These are phyloP conservation scores for Chlorella vulgaris DNA, from an alignment of 139 green algal genomes.

Conservation along the genomic window DNA sequence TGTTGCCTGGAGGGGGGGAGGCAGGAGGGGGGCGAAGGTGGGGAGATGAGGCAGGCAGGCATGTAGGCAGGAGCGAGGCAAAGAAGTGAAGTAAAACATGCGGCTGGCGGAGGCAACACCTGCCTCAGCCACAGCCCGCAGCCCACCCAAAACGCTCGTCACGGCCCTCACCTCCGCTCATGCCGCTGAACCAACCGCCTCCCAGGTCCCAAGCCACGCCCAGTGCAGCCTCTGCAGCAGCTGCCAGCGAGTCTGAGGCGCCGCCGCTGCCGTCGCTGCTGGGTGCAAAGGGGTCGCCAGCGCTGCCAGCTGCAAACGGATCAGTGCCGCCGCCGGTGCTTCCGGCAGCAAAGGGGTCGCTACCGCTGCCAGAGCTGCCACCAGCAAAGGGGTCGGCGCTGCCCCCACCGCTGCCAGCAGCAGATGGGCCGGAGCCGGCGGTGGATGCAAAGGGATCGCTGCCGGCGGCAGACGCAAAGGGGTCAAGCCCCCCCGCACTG, in stretches of 20 bases:
- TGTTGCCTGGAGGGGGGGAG: conserved; percentile 50
- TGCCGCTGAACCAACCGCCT: conserved; percentile 58
- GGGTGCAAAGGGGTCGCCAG: background rate
- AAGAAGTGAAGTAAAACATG: too few species aligned
- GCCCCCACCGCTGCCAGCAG: background rate
- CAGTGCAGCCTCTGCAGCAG: background rate
- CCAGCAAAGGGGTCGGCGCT: conserved; percentile 21
- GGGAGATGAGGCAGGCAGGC: background rate
- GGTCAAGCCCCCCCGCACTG: background rate
- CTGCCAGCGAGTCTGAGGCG: background rate
- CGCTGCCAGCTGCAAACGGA: conserved; percentile 1
- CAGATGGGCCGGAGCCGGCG: background rate
- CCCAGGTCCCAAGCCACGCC: conserved; percentile 45
- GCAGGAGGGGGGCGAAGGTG: background rate
- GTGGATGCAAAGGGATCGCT: conserved; percentile 14
- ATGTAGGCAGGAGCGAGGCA: too few species aligned
- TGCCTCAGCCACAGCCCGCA: too few species aligned
- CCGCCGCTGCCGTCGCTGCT: background rate
- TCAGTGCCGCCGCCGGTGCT: background rate
- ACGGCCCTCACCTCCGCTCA: conserved; percentile 37
- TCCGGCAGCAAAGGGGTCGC: conserved; percentile 3
- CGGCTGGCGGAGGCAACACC: too few species aligned
- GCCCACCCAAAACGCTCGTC: too few species aligned
- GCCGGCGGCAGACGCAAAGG: conserved; percentile 19
- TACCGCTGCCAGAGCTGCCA: background rate